A percentile compares a stretch with the other conserved stretches of the same genome.
phyloP scores from a whole-genome alignment of 148 eudicot genomes.

The Fallopia convolvulus region DNA sequence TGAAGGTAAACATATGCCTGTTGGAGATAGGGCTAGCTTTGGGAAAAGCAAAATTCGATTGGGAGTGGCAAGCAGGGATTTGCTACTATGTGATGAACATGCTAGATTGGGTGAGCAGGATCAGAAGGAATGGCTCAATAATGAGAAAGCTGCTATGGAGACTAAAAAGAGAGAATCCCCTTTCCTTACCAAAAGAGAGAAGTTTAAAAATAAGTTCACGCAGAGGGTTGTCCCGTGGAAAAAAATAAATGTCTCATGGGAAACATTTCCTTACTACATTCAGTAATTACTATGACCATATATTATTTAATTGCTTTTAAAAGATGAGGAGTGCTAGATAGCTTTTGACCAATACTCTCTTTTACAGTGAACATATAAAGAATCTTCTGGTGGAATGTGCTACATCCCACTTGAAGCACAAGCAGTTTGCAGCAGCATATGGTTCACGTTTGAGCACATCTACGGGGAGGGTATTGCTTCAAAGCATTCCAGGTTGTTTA shows the following conservation, averaged over 20 bases:
- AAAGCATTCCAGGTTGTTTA: slow-evolving; percentile 74
- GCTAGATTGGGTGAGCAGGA: slow-evolving; percentile 78
- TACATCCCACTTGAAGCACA: slow-evolving; percentile 68
- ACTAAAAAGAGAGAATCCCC: slow-evolving; percentile 80
- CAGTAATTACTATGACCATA: slow-evolving; percentile 39
- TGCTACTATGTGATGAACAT: slow-evolving; percentile 51
- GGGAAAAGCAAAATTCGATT: slow-evolving; percentile 31
- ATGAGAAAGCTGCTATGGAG: slow-evolving; percentile 71
- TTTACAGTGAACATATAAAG: slow-evolving; percentile 61
- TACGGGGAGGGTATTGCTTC: slow-evolving; percentile 80
- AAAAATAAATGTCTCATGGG: slow-evolving; percentile 83
- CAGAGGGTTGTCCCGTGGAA: slow-evolving; percentile 92
- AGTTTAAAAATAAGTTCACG: slow-evolving; percentile 70
- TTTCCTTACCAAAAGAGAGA: slow-evolving; percentile 61
- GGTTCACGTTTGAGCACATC: slow-evolving; percentile 71
- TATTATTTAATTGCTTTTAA: slow-evolving; percentile 5
- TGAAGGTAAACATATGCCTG: slow-evolving; percentile 47
- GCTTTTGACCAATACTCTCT: background rate
- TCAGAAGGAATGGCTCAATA: slow-evolving; percentile 84
- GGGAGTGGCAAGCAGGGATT: slow-evolving; percentile 25
- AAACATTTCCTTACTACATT: slow-evolving; percentile 74
- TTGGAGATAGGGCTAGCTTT: slow-evolving; percentile 24
- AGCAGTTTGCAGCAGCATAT: slow-evolving; percentile 49
- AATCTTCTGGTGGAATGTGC: slow-evolving; percentile 74
- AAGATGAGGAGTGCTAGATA: slow-evolving; percentile 9